phyloP scores from a whole-genome alignment of 768 basidiomycete genomes.

The Lepiota venenata region DNA sequence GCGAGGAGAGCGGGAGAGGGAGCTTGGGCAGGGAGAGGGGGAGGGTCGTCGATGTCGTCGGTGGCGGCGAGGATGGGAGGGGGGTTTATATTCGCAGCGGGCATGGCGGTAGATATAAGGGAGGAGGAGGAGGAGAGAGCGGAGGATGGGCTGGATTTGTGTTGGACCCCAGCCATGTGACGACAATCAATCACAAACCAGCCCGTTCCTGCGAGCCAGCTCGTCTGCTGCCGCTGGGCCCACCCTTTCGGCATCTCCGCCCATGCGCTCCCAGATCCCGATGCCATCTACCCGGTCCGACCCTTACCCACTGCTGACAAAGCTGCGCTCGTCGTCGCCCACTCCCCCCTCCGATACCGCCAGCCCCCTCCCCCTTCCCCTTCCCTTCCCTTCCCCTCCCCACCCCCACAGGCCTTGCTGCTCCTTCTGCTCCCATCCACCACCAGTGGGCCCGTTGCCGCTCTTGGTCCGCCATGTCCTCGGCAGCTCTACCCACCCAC shows the following conservation, averaged over 20 bases:
- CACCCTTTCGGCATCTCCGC: conserved; percentile 1
- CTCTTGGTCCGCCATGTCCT: not conserved
- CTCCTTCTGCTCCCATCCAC: not conserved
- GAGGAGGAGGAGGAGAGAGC: conserved; percentile 13
- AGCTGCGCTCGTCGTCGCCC: not conserved
- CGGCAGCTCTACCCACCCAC: not conserved
- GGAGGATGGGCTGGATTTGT: conserved; percentile 9
- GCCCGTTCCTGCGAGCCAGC: not conserved
- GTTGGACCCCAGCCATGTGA: conserved; percentile 6
- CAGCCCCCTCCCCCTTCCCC: not conserved
- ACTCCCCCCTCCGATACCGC: not conserved
- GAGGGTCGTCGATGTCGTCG: conserved; percentile 11
- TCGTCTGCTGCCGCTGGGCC: not conserved
- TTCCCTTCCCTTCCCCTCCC: not conserved
- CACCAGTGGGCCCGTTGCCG: not conserved
- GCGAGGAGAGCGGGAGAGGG: conserved; percentile 10
- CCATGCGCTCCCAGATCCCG: conserved; percentile 13
- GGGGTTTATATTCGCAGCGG: conserved; percentile 3
- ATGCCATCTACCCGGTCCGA: conserved; percentile 15
- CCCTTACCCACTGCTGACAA: conserved; percentile 3
- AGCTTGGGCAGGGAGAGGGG: not conserved
- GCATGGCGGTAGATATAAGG: conserved; percentile 17
- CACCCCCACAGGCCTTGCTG: no score
- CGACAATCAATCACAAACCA: conserved; percentile 12
- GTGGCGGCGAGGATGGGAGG: conserved; percentile 2